Base-by-base conservation (phyloP, 192 early-diverging fungal species). In the Podila clonocystis region DNA sequence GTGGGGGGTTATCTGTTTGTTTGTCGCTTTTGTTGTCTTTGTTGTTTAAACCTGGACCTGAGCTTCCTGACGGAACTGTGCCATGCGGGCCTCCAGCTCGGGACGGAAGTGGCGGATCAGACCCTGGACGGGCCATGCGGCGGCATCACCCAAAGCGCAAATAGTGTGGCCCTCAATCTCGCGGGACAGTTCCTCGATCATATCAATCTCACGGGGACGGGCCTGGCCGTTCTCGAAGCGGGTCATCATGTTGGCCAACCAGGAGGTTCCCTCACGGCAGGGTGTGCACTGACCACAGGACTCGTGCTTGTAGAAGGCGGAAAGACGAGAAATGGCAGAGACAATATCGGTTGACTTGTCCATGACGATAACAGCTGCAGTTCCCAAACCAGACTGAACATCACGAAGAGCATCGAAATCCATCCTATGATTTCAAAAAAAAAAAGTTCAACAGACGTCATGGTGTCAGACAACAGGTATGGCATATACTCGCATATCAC, bases 101-200 rank as follows among this genome's bases (percentile, higher is more conserved):
- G 95, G 95, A 29, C 95, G 87, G 89, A 97, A 97, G 82, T 97
- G 94, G 55, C 95, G 91, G 78, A 99, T 96, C 59, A 99, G 87
- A 72, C 96, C 96, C 85, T 89, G 89, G 36, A 99, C 95, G 12
- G 98, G 98, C 97, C 97, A 98, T 59, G 98, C 98, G 29, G 98
- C 97, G 38, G 98, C 98, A 85, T 99, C 98, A 63, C 97, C 98
- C 85, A 99, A 87, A 49, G 98, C 98, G 82, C 98, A 99, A 80
- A 99, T 99, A n/a, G 98, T 99, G 82, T 98, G 98, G 30, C 98
- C 98, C 84, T 99, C 98, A 86, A 99, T 99, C 86, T 98, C 94
- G 82, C 97, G 91, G 34, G 94, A 91, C 52, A 99, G 86, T 86
- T 98, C 97, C 74, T 94, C 89, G 50, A 99, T 96, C 91, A 95